A percentile compares a stretch with the other conserved stretches of the same genome.
Conservation (phyloP, 1,284 basidiomycete genomes). For the Moniliophthora roreri region DNA sequence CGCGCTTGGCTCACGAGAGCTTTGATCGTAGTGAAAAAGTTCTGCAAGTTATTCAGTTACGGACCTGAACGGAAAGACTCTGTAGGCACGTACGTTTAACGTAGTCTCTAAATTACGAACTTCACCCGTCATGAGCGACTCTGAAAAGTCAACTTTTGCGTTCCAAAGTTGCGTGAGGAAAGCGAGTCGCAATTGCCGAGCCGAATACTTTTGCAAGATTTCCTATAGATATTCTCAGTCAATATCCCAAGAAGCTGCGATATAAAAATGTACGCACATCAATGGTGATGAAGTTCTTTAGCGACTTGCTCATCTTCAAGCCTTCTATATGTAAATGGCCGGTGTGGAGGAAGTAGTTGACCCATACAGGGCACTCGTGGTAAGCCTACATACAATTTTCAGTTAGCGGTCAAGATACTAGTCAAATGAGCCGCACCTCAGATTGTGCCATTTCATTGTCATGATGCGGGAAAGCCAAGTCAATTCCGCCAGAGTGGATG, state of each 20-base stretch:
- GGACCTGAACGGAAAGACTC: no score
- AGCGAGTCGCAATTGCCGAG: constrained; percentile 91
- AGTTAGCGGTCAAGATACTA: constrained; percentile 8
- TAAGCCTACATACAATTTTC: constrained; percentile 62
- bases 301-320: constrained; percentile 98
- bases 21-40: constrained; percentile 91
- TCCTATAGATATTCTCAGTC: constrained; percentile 53
- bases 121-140: constrained; percentile 86
- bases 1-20: constrained; percentile 69
- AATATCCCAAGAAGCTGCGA: constrained; percentile 4
- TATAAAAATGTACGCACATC: constrained; percentile 51
- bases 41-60: constrained; percentile 47
- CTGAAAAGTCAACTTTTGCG: constrained; percentile 92
- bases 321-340: constrained; percentile 99
- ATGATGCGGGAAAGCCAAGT: constrained; percentile 98
- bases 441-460: constrained; percentile 99
- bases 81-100: constrained; percentile 72
- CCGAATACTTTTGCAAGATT: constrained; percentile 83
- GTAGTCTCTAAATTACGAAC: constrained; percentile 85
- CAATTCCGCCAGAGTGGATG: constrained; percentile 96
- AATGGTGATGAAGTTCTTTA: constrained; percentile 99
- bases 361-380: constrained; percentile 92
- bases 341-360: constrained; percentile 99
- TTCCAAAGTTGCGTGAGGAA: constrained; percentile 95
- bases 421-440: constrained; percentile 59